Evolutionary conservation across 2,329 filamentous ascomycete genomes (phyloP).

Genomic region (Tolypocladium sp.): DNA sequence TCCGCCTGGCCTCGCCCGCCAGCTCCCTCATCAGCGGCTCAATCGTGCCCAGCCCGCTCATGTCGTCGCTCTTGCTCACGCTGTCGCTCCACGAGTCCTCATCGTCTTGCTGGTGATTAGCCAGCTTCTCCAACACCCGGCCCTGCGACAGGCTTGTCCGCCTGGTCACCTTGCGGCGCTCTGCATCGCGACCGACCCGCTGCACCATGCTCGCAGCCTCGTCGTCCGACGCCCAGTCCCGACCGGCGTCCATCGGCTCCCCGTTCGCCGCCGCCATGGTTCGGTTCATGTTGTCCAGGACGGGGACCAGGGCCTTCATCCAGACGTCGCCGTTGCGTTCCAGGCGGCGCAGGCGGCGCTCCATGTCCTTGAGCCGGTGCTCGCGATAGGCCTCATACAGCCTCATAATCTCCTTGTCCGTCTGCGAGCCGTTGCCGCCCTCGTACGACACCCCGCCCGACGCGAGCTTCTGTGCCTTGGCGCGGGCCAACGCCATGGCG

Average conservation of each 20-base stretch:
- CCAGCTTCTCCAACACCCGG: constrained; percentile 19
- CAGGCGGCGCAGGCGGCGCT: constrained; percentile 33
- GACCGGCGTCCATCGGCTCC: constrained; percentile 7
- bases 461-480: constrained; percentile 10
- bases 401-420: constrained; percentile 24
- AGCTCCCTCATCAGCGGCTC: constrained; percentile 37
- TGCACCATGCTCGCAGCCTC: constrained; percentile 8
- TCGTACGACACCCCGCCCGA: constrained; percentile 14
- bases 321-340: constrained; percentile 38
- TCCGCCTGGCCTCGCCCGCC: constrained; percentile 16
- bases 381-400: constrained; percentile 32
- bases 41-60: constrained; percentile 27
- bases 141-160: constrained; percentile 17
- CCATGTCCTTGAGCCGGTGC: constrained; percentile 35
- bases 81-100: constrained; percentile 14
- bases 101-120: constrained; percentile 3
- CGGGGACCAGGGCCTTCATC: constrained; percentile 32
- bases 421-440: constrained; percentile 7
- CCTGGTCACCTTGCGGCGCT: constrained; percentile 11
- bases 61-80: constrained; percentile 16
- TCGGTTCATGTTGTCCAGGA: constrained; percentile 34
- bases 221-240: constrained; percentile 24
- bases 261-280: constrained; percentile 16
- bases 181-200: constrained; percentile 3
- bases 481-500: constrained; percentile 10